Evolutionary conservation across 371 early-diverging fungal species (phyloP), one percentile per base, ranked within the genome.

Genomic region (Mortierella sp.): DNA sequence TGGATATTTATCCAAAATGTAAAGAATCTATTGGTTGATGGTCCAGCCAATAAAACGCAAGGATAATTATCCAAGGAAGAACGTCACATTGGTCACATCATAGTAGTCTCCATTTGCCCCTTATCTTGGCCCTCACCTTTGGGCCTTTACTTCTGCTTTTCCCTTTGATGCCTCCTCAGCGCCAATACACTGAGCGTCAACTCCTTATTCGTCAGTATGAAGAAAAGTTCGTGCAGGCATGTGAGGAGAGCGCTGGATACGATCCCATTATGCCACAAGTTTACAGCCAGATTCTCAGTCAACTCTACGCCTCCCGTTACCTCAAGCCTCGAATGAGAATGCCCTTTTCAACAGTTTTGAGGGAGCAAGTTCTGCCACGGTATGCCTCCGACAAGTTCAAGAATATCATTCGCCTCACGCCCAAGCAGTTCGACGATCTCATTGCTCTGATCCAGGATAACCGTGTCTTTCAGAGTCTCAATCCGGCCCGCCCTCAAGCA

Each of bases 261-360:
- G 19, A 21, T 71, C 72, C 34, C 5, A 9, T 31, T 31, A 51
- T 71, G 53, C 31, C 31, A 26, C 51, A 9, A n/a, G n/a, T n/a
- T n/a, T n/a, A n/a, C n/a, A n/a, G n/a, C n/a, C n/a, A n/a, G n/a
- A n/a, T n/a, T n/a, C n/a, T n/a, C n/a, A n/a, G n/a, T n/a, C n/a
- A n/a, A n/a, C 61, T 74, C 3, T 46, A 74, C 64, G 19, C 21
- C 28, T 43, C 74, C 19, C 67, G 74, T 28, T 74, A 74, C 48
- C 64, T 74, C 48, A 9, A 28, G 31, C 48, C 64, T 24, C 74
- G 67, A 2, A 26, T 43, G 16, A 61, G 51, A 9, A 51, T 75
- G 26, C 75, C 75, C 19, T 75, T 53, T 19, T 75, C 75, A 21
- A 40, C 75, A 19, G 75, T 75, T 26, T 53, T 75, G n/a, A 67